Percentiles rank a stretch among this genome's conserved stretches.
phyloP scores from a whole-genome alignment of 345 rosid species.

The Barbarea vulgaris region DNA sequence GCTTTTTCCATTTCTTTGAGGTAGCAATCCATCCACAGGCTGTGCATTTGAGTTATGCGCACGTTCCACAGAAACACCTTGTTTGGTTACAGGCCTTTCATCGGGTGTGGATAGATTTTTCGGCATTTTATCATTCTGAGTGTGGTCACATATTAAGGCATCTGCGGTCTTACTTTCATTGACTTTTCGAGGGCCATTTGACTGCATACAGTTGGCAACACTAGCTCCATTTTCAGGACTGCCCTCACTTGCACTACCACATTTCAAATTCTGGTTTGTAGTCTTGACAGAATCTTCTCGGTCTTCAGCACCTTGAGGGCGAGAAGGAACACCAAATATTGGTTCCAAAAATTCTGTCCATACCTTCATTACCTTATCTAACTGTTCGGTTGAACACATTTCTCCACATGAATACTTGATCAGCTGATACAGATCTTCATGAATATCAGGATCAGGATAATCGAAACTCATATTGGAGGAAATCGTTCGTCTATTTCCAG shows the following conservation, averaged over 20 bases:
- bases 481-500: constrained; percentile 70
- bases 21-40: constrained; percentile 34
- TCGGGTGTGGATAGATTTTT: constrained; percentile 21
- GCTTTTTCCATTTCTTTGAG: constrained; percentile 32
- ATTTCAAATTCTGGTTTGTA: constrained; percentile 52
- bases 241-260: constrained; percentile 57
- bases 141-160: constrained; percentile 25
- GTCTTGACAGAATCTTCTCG: constrained; percentile 74
- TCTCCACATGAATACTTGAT: constrained; percentile 91
- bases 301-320: constrained; percentile 87
- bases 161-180: constrained; percentile 44
- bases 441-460: constrained; percentile 77
- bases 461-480: constrained; percentile 76
- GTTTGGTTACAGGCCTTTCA: constrained; percentile 14
- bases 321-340: constrained; percentile 72
- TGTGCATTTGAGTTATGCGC: constrained; percentile 8
- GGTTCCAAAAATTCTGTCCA: constrained; percentile 98
- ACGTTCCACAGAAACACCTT: constrained; percentile 26
- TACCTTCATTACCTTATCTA: constrained; percentile 84
- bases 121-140: constrained; percentile 27
- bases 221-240: constrained; percentile 52
- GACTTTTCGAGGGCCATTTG: constrained; percentile 56
- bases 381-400: constrained; percentile 86
- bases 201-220: constrained; percentile 51
- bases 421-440: constrained; percentile 93